Evolutionary conservation across 2,329 filamentous ascomycete species (phyloP).

Genomic region (Talaromyces sp.): DNA sequence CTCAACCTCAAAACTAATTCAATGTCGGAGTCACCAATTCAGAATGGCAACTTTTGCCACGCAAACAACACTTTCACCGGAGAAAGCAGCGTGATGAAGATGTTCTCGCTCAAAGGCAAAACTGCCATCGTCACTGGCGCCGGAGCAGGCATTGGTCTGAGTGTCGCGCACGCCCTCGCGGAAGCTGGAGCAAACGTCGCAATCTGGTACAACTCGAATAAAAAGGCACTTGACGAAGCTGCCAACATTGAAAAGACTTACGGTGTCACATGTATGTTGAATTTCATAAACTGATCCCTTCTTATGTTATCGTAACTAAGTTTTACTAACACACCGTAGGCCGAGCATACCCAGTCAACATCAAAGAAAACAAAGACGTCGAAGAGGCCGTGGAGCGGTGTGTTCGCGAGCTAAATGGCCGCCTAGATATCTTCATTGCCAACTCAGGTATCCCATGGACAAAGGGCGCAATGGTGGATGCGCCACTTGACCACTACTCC

Average conservation of each 20-base stretch:
- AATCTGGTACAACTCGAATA: constrained; percentile 73
- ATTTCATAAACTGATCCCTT: too few relatives aligned
- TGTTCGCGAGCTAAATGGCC: constrained; percentile 68
- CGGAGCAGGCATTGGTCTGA: constrained; percentile 69
- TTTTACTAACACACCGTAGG: constrained; percentile 40
- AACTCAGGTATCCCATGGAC: constrained; percentile 78
- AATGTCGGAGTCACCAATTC: neutral
- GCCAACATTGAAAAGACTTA: constrained; percentile 66
- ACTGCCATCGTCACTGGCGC: constrained; percentile 72
- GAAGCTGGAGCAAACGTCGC: constrained; percentile 73
- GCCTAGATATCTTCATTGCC: constrained; percentile 77
- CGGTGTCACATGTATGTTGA: constrained; percentile 61
- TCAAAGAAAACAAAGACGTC: constrained; percentile 46
- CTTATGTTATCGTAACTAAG: neutral
- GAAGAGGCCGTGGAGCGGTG: constrained; percentile 46
- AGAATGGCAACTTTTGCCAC: constrained; percentile 52
- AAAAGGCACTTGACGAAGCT: constrained; percentile 64
- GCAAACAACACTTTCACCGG: constrained; percentile 56
- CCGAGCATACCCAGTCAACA: constrained; percentile 55
- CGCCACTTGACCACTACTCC: constrained; percentile 64
- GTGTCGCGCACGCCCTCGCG: constrained; percentile 65
- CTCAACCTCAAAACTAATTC: neutral
- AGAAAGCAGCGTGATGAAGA: constrained; percentile 53
- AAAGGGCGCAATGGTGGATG: constrained; percentile 68
- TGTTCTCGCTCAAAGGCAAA: constrained; percentile 70